Conservation (phyloP, 768 basidiomycete species). For the Austroboletus festivus region DNA sequence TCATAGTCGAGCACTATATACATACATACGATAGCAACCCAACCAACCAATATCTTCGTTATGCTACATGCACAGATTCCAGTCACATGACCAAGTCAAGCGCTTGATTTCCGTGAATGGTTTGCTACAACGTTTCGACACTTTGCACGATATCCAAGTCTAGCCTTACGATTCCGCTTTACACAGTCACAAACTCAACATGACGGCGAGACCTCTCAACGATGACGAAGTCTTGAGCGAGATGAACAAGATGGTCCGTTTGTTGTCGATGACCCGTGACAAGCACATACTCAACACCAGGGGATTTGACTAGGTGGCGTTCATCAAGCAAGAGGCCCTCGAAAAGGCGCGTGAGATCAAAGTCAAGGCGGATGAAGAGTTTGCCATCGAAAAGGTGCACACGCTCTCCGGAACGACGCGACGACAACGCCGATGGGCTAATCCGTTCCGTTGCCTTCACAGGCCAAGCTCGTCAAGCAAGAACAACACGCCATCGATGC, state of each 20-base stretch:
- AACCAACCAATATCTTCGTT: no score
- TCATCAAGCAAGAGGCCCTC: conserved; percentile 97
- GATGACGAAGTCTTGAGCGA: conserved; percentile 95
- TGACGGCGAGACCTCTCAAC: conserved; percentile 77
- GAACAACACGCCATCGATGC: conserved; percentile 94
- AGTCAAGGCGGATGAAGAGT: conserved; percentile 98
- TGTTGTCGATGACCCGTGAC: background rate
- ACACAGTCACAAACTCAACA: conserved; percentile 24
- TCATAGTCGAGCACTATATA: no score
- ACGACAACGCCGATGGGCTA: background rate
- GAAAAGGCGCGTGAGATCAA: conserved; percentile 97
- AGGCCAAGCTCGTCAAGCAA: conserved; percentile 97
- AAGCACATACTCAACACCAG: conserved; percentile 4
- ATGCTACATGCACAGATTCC: no score
- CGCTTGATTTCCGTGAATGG: no score
- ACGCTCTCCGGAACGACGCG: background rate
- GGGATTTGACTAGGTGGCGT: conserved; percentile 65
- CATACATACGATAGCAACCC: no score
- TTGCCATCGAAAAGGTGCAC: conserved; percentile 92
- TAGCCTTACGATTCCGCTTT: background rate
- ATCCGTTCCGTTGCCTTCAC: background rate
- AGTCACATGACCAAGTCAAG: no score
- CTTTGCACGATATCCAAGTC: no score
- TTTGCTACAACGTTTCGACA: no score
- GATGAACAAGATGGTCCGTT: conserved; percentile 97